Evolutionary conservation across 2,329 filamentous ascomycete genomes (phyloP), one percentile per base, ranked within the genome.

Genomic region (Xylaria sp.): DNA sequence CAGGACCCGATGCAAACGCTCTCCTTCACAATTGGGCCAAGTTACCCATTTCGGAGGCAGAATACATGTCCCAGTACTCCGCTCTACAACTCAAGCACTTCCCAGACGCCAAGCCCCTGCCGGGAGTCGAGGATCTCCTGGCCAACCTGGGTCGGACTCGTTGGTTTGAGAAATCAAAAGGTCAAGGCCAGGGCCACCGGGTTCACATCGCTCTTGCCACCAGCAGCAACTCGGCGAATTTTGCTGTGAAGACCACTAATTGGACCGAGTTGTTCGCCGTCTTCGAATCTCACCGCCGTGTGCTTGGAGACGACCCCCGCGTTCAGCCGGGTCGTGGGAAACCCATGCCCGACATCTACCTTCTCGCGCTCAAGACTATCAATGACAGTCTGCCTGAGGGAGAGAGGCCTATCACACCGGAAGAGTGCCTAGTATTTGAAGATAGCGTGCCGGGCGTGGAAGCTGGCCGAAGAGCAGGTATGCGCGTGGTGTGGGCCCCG

Each of bases 381-480:
- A 99, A 99, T 81, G 88, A 88, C 52, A 89, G 89, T 18, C 84
- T 97, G 7, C 83, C 84, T 0, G 82, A 85, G 3, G 89, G 88
- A 48, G 90, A 91, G 61, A 83, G 86, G 72, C 83, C 87, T 68
- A 91, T 99, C 71, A 85, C 79, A 63, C 94, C 94, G 0, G 92
- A 92, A 73, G 95, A 98, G 81, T 98, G 96, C 78, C 85, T 99
- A 18, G 96, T 98, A 0, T 98, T 99, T 76, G 96, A 99, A 82
- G 96, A 99, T 80, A 93, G 91, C 55, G 94, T 98, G 1, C 93
- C 94, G 0, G 96, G 96, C 3, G 94, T 98, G 2, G 96, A 99
- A 82, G 90, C 94, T 1, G 96, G 94, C 4, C 86, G 96, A 63
- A 89, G 96, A 73, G 96, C 96, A 0, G 95, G 95, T 0, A 98